These are phyloP conservation scores for Ustilago nuda DNA, from an alignment of 1,284 basidiomycete genomes.

Conservation along the genomic window DNA sequence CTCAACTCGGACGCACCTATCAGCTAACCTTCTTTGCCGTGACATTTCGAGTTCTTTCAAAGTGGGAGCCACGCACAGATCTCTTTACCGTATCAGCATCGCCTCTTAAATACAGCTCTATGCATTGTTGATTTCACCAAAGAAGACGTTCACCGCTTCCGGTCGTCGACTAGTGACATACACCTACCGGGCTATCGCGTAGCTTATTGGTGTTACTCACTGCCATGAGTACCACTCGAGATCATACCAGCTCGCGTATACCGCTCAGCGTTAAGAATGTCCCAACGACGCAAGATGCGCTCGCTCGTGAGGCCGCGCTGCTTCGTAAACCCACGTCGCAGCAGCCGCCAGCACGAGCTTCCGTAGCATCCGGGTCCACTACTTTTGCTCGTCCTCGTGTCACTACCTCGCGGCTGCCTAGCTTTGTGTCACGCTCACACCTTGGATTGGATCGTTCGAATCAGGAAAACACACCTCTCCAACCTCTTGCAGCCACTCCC, in stretches of 20 bases:
- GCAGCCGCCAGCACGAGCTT: conserved; percentile 15
- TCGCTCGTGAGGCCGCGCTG: conserved; percentile 21
- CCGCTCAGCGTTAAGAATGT: conserved; percentile 52
- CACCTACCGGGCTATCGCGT: not conserved
- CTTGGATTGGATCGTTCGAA: conserved; percentile 44
- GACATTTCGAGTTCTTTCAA: not conserved
- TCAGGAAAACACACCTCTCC: conserved; percentile 36
- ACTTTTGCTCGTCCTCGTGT: conserved; percentile 34
- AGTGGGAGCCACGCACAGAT: not conserved
- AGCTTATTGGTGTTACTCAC: conserved; percentile 4
- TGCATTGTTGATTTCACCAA: conserved; percentile 15
- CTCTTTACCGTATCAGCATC: not conserved
- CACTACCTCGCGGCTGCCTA: conserved; percentile 28
- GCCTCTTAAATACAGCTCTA: conserved; percentile 3
- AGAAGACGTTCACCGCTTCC: conserved; percentile 10
- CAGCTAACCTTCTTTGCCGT: not conserved
- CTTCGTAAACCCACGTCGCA: conserved; percentile 31
- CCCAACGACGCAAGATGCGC: conserved; percentile 31
- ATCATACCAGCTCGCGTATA: conserved; percentile 35
- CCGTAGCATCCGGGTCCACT: not conserved
- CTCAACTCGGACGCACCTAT: not conserved
- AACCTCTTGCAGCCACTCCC: conserved; percentile 52
- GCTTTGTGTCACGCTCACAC: conserved; percentile 48
- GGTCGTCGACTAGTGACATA: conserved; percentile 11
- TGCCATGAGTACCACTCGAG: conserved; percentile 41